phyloP scores from a whole-genome alignment of 2,329 filamentous ascomycete species.

The Diaporthe sp. region DNA sequence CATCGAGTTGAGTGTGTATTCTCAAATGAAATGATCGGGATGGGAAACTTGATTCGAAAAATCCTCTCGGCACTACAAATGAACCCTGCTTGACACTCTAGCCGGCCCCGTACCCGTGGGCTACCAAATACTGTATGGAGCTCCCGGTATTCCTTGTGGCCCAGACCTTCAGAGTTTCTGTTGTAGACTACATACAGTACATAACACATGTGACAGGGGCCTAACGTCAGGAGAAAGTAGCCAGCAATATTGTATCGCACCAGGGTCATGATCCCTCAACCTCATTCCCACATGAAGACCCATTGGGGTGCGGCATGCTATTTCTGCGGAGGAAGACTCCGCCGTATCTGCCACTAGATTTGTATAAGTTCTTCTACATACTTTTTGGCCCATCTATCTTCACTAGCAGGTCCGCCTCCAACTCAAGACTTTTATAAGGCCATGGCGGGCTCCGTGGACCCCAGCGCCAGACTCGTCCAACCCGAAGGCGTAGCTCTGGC shows the following conservation, averaged over 20 bases:
- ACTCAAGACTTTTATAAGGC: not conserved
- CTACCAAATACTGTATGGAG: not conserved
- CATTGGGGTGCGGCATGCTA: not conserved
- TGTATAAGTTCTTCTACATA: not conserved
- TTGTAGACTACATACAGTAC: not conserved
- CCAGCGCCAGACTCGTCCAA: not conserved
- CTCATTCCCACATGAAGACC: not conserved
- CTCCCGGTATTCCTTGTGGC: not conserved
- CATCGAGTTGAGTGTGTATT: not conserved
- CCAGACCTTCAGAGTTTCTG: not conserved
- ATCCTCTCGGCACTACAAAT: too few relatives aligned
- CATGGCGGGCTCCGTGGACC: constrained; percentile 4
- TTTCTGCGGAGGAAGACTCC: not conserved
- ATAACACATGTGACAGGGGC: not conserved
- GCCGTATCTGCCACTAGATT: not conserved
- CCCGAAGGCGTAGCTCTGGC: constrained; percentile 28
- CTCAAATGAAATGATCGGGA: not conserved
- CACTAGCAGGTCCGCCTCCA: not conserved
- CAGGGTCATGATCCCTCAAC: not conserved
- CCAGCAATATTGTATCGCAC: not conserved
- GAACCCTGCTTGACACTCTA: not conserved
- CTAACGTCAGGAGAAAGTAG: not conserved
- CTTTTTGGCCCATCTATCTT: not conserved
- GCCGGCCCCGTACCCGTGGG: not conserved
- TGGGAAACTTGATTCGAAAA: not conserved